Base-by-base conservation (phyloP, 2,329 filamentous ascomycete species). In the Fusarium abutilonis region DNA sequence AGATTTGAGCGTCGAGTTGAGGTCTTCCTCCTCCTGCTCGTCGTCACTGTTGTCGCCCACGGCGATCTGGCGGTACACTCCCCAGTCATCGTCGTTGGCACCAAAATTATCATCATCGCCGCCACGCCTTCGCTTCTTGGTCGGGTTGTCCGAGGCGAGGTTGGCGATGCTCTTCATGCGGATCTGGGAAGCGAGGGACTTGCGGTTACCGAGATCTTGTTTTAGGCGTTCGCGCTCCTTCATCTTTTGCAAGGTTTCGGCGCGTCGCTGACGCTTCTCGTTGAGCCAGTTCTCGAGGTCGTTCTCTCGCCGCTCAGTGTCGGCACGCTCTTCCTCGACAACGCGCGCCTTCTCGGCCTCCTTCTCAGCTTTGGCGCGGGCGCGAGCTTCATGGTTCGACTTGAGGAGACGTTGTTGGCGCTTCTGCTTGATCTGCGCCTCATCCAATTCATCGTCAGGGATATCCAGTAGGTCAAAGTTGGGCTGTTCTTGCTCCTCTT, bases 121-220 rank as follows among this genome's bases (percentile, higher is more conserved):
- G 8, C 92, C 93, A 15, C 93, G 88, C 13, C 92, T 83, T 53
- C 94, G 86, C 76, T 97, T 96, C 75, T 93, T 93, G 64, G 83
- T 81, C 1, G 94, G 93, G 6, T 86, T 88, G 75, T 99, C 95
- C 0, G 94, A 93, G 4, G 95, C 95, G 2, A 99, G 88, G 72
- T 97, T 97, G 57, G 95, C 95, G 56, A 99, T 93, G 46, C 89
- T 94, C 79, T 98, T 98, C 95, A 99, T 99, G 63, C 95, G 91
- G 78, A 96, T 96, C 76, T 98, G 94, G 54, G 91, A 95, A 9
- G 95, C 95, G 17, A 97, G 87, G 0, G 93, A 97, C 76, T 99
- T 99, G 72, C 95, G 91, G 77, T 98, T 98, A 53, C 94, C 93
- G 1, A 97, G 85, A 72, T 99, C 95, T 39, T 93, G 92, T 78